A percentile compares a stretch with the other conserved stretches of the same genome.
phyloP scores from a whole-genome alignment of 306 rosid species.

The Ceratonia siliqua region DNA sequence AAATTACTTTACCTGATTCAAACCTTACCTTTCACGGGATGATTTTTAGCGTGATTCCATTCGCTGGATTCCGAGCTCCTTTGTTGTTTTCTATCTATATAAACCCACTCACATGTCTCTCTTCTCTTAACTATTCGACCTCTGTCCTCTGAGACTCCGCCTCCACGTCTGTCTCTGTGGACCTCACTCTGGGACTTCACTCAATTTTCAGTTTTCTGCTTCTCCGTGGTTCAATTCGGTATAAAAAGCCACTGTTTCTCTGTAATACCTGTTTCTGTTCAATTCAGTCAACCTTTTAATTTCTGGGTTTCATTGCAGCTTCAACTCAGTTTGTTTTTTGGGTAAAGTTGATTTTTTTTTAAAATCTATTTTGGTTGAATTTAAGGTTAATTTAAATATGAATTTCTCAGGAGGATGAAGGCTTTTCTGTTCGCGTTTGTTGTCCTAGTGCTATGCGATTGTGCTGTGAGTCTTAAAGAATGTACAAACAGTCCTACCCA shows the following conservation, averaged over 20 bases:
- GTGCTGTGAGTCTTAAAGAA: slow-evolving; percentile 41
- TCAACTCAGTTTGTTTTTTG: not conserved
- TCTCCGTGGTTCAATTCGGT: not conserved
- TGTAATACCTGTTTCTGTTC: no score
- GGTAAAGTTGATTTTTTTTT: not conserved
- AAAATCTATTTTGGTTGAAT: not conserved
- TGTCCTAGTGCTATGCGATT: slow-evolving; percentile 28
- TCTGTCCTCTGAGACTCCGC: not conserved
- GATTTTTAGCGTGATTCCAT: not conserved
- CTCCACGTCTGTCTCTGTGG: no score
- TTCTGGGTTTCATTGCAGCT: not conserved
- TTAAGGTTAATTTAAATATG: not conserved
- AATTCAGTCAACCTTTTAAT: not conserved
- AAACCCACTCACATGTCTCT: not conserved
- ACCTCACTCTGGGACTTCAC: no score
- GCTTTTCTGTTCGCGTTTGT: not conserved
- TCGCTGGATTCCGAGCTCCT: not conserved
- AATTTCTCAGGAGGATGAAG: not conserved
- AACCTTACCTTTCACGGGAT: not conserved
- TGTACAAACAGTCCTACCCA: slow-evolving; percentile 55
- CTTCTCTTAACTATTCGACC: not conserved
- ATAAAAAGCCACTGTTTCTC: not conserved
- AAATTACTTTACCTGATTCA: not conserved
- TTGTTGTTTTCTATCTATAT: not conserved
- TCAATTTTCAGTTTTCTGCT: no score